phyloP scores from a whole-genome alignment of 1,139 yeast species.

The Spencermartinsiella ligniputridi region DNA sequence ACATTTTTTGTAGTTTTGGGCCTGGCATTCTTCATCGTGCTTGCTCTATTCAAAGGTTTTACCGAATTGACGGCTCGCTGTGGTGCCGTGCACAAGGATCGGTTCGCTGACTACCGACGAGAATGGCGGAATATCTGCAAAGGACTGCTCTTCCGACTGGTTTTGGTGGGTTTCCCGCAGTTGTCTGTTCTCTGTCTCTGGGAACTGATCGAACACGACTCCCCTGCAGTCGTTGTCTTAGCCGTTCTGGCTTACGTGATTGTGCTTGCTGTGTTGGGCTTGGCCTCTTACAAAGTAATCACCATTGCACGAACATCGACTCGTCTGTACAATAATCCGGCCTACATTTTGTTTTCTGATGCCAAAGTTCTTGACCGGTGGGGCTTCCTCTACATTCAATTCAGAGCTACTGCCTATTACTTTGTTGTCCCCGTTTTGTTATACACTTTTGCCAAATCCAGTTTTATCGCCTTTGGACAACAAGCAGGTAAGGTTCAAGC shows the following conservation, averaged over 20 bases:
- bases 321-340: constrained; percentile 79
- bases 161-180: constrained; percentile 82
- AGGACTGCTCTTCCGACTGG: constrained; percentile 81
- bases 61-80: constrained; percentile 66
- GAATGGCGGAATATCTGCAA: constrained; percentile 79
- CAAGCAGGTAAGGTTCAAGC: constrained; percentile 76
- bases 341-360: constrained; percentile 85
- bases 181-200: constrained; percentile 76
- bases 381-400: constrained; percentile 91
- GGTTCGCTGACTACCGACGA: constrained; percentile 71
- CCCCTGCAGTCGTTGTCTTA: constrained; percentile 74
- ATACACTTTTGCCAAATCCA: constrained; percentile 68
- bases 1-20: constrained; percentile 78
- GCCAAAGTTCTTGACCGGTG: constrained; percentile 73
- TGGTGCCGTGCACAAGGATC: constrained; percentile 51
- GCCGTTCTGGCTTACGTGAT: constrained; percentile 66
- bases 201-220: constrained; percentile 81
- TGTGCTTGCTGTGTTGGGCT: constrained; percentile 55
- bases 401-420: constrained; percentile 81
- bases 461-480: constrained; percentile 86
- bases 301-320: constrained; percentile 68
- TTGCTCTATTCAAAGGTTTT: constrained; percentile 67
- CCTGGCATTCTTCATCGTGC: constrained; percentile 59
- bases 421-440: constrained; percentile 63
- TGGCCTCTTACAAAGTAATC: constrained; percentile 71